Conservation (phyloP, 805 yeast genomes). For the Monosporozyma aerobia region DNA sequence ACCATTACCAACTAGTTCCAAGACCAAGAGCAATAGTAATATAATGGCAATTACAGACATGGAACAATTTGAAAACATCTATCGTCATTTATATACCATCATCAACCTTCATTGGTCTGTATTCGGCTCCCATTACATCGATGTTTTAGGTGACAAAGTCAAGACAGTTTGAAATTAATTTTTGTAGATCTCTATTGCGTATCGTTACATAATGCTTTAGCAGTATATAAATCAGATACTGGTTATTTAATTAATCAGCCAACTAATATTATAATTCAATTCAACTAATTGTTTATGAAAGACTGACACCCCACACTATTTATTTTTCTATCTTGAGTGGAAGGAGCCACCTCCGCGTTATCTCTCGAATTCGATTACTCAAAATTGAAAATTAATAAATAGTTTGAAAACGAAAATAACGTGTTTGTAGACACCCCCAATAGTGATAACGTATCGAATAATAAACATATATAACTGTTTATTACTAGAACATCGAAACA, state of each 20-base stretch:
- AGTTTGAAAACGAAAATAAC: background rate
- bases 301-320: background rate
- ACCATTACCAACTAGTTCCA: slow-evolving; percentile 1
- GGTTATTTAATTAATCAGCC: background rate
- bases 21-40: slow-evolving; percentile 1
- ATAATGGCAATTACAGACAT: slow-evolving; percentile 23
- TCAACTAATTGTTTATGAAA: background rate
- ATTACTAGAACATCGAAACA: background rate
- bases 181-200: slow-evolving; percentile 87
- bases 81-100: slow-evolving; percentile 53
- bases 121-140: slow-evolving; percentile 60
- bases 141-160: slow-evolving; percentile 25
- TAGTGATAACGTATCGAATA: background rate
- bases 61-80: slow-evolving; percentile 50
- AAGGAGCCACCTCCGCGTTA: background rate
- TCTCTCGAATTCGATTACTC: background rate
- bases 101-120: slow-evolving; percentile 78
- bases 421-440: background rate
- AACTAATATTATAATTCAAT: background rate
- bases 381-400: background rate
- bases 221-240: too few species aligned
- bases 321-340: too few species aligned
- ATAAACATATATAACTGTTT: background rate
- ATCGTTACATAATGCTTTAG: slow-evolving; percentile 60
- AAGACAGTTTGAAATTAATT: slow-evolving; percentile 43